phyloP scores from a whole-genome alignment of 495 filamentous ascomycete genomes.

The Darksidea phi region DNA sequence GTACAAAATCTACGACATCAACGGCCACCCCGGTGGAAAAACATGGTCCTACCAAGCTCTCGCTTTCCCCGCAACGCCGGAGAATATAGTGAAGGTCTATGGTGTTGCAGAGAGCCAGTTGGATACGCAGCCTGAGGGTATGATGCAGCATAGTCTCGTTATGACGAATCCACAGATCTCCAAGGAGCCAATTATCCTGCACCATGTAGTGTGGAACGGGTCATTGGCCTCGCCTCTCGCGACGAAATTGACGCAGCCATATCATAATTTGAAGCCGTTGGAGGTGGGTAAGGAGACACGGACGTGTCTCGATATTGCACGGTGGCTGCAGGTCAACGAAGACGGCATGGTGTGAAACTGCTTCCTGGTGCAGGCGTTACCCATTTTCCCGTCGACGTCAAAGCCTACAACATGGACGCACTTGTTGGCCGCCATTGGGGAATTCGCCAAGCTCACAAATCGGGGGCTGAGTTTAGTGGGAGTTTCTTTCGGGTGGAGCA shows the following conservation, averaged over 20 bases:
- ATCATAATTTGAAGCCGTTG: background rate
- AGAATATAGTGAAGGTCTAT: background rate
- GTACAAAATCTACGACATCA: background rate
- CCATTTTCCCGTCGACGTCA: background rate
- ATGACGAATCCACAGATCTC: background rate
- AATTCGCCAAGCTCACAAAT: background rate
- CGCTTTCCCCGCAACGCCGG: background rate
- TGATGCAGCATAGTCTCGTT: background rate
- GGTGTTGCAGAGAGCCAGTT: background rate
- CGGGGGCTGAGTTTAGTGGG: background rate
- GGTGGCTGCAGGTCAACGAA: background rate
- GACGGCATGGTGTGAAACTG: background rate
- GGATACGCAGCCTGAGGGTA: background rate
- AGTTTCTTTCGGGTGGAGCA: background rate
- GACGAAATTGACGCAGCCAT: background rate
- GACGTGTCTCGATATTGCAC: background rate
- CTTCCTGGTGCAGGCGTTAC: background rate
- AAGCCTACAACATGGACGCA: background rate
- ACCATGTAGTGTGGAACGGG: background rate
- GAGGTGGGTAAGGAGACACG: background rate
- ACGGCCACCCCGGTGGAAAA: background rate
- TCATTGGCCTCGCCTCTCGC: background rate
- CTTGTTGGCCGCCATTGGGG: background rate
- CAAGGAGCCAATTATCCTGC: background rate
- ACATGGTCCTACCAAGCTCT: background rate